Conservation (phyloP, 257 asterid genomes). For the Craterostigma plantagineum region DNA sequence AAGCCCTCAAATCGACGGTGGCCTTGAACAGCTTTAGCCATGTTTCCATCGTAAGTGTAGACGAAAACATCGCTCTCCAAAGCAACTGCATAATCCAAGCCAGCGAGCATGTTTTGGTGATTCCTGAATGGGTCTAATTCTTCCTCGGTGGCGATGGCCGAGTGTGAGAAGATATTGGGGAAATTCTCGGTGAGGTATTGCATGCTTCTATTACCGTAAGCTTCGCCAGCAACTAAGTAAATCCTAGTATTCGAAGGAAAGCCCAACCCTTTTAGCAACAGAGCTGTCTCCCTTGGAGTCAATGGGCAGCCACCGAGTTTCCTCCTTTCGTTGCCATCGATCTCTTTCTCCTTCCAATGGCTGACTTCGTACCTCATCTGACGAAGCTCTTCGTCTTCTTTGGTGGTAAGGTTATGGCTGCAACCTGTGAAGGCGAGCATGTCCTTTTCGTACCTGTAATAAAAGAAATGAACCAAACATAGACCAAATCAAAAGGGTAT, state of each 20-base stretch:
- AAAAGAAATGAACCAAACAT: neutral
- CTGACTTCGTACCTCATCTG: slow-evolving; percentile 1
- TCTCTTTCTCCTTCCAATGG: slow-evolving; percentile 8
- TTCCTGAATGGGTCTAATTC: slow-evolving; percentile 1
- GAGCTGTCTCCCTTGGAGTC: slow-evolving; percentile 8
- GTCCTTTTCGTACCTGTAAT: slow-evolving; percentile 6
- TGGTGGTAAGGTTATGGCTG: slow-evolving; percentile 4
- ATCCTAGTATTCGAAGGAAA: slow-evolving; percentile 4
- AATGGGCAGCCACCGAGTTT: slow-evolving; percentile 5
- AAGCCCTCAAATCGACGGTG: slow-evolving; percentile 5
- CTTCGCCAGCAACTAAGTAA: slow-evolving; percentile 6
- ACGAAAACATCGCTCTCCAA: slow-evolving; percentile 4
- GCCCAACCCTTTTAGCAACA: slow-evolving; percentile 4
- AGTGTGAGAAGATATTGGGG: slow-evolving; percentile 7
- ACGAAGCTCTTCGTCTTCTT: slow-evolving; percentile 4
- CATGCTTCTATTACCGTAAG: slow-evolving; percentile 5
- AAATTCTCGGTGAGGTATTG: neutral
- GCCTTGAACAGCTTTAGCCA: slow-evolving; percentile 9
- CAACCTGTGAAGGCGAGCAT: slow-evolving; percentile 9
- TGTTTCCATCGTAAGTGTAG: slow-evolving; percentile 8
- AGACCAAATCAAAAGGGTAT: neutral
- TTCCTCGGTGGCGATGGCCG: slow-evolving; percentile 1
- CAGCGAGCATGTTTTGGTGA: slow-evolving; percentile 6
- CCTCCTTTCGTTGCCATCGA: slow-evolving; percentile 2
- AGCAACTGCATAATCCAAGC: slow-evolving; percentile 4